A percentile compares a stretch with the other conserved stretches of the same genome.
Conservation (phyloP, 2,329 filamentous ascomycete genomes). For the Fusarium goolgardi region DNA sequence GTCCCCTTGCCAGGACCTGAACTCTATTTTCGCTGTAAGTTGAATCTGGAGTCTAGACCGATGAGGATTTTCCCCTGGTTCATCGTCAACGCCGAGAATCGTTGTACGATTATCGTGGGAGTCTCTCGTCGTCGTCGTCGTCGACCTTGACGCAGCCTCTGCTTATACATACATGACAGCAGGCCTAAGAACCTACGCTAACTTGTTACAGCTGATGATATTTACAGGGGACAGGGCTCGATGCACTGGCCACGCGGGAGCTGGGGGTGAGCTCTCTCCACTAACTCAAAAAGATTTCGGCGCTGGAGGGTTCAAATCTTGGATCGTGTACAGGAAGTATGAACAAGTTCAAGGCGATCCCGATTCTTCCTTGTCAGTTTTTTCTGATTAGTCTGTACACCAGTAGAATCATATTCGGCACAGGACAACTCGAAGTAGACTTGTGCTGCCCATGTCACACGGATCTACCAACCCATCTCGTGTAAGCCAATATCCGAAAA, state of each 20-base stretch:
- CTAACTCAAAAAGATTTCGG: slow-evolving; percentile 32
- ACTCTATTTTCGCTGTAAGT: slow-evolving; percentile 24
- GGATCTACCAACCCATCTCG: slow-evolving; percentile 23
- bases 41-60: slow-evolving; percentile 3
- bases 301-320: slow-evolving; percentile 23
- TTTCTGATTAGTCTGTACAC: not conserved
- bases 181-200: not conserved
- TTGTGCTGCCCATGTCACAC: slow-evolving; percentile 30
- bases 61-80: slow-evolving; percentile 17
- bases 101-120: not conserved
- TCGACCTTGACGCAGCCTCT: slow-evolving; percentile 16
- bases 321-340: slow-evolving; percentile 21
- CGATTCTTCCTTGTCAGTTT: not conserved
- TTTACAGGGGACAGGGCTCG: slow-evolving; percentile 19
- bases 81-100: slow-evolving; percentile 18
- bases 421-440: not conserved
- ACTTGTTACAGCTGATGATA: not conserved
- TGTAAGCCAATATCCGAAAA: slow-evolving; percentile 17
- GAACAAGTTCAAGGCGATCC: not conserved
- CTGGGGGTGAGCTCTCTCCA: slow-evolving; percentile 36
- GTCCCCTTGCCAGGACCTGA: slow-evolving; percentile 29
- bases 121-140: slow-evolving; percentile 3
- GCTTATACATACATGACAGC: slow-evolving; percentile 19
- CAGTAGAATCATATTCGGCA: not conserved
- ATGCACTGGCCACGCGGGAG: slow-evolving; percentile 44